These are phyloP conservation scores for thale cress (Arabidopsis thaliana) DNA, from an alignment of 345 rosid species.

Conservation along the genomic window DNA sequence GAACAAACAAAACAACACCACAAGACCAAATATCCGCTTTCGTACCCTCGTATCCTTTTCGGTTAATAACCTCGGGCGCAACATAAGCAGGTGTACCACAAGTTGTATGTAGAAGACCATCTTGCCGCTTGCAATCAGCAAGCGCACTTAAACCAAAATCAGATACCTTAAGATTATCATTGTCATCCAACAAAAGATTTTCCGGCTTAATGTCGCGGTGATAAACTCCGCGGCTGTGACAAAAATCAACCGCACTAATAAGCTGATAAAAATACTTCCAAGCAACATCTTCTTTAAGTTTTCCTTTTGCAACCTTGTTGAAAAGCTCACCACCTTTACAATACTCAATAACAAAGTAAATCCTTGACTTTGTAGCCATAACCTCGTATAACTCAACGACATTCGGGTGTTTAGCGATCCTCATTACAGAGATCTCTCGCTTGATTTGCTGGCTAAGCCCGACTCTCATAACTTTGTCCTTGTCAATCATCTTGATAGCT, in stretches of 20 bases:
- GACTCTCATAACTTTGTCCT: constrained; percentile 64
- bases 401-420: constrained; percentile 70
- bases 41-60: constrained; percentile 78
- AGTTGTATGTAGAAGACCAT: constrained; percentile 75
- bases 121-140: constrained; percentile 62
- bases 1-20: constrained; percentile 76
- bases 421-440: constrained; percentile 81
- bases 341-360: constrained; percentile 69
- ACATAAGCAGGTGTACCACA: constrained; percentile 88
- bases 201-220: constrained; percentile 86
- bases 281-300: constrained; percentile 64
- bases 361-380: constrained; percentile 76
- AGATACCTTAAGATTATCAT: constrained; percentile 69
- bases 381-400: constrained; percentile 70
- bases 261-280: constrained; percentile 73
- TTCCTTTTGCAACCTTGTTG: constrained; percentile 66
- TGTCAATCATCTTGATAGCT: constrained; percentile 77
- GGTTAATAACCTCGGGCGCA: constrained; percentile 73
- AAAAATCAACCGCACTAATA: constrained; percentile 68
- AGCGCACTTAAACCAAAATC: constrained; percentile 86
- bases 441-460: constrained; percentile 73
- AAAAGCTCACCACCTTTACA: constrained; percentile 88
- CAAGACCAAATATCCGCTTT: constrained; percentile 87
- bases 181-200: constrained; percentile 74
- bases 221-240: constrained; percentile 75